Evolutionary conservation across 768 basidiomycete genomes (phyloP), one percentile per base, ranked within the genome.

Genomic region (Ramaria sp.): DNA sequence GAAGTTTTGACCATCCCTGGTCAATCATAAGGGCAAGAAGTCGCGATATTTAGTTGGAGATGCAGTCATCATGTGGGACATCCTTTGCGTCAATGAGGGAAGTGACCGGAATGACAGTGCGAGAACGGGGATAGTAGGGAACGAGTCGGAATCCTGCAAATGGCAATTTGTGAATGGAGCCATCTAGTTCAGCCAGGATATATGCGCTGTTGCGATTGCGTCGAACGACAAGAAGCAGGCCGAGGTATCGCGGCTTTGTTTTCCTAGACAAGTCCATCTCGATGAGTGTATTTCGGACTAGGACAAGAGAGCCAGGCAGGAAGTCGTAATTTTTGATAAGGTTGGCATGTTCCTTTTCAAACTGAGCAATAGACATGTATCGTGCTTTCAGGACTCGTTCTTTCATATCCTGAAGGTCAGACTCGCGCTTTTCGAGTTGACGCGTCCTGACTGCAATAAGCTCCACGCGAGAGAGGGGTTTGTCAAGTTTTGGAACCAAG

Each of bases 131-230:
- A 32, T 55, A 38, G 45, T 66, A 67, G 0, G 64, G 62, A 4
- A 66, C 25, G 12, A 66, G 37, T 0, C 56, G 60, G 39, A 65
- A 66, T 0, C 59, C 65, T 1, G 61, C 63, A 18, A 62, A 58
- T 3, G 47, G 48, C 0, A 50, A 39, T 5, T 59, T 52, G 5
- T 57, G 48, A 0, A 65, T 42, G 0, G 61, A 25, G 0, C 68
- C 60, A 38, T 65, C 61, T 13, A 67, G 58, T 56, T 69, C 64
- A 0, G 56, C 30, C 2, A 69, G 38, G 27, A 65, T 56, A 48
- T 67, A 68, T 0, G 61, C 59, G 1, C 63, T 65, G 27, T 62
- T 61, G 0, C 50, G 24, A 41, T 56, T 67, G 6, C 57, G 43
- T 0, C 41, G 16, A 16, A 67, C 53, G 6, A 69, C 61, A 8